Base-by-base conservation (phyloP, 192 early-diverging fungal species). In the Spizellomyces punctatus region DNA sequence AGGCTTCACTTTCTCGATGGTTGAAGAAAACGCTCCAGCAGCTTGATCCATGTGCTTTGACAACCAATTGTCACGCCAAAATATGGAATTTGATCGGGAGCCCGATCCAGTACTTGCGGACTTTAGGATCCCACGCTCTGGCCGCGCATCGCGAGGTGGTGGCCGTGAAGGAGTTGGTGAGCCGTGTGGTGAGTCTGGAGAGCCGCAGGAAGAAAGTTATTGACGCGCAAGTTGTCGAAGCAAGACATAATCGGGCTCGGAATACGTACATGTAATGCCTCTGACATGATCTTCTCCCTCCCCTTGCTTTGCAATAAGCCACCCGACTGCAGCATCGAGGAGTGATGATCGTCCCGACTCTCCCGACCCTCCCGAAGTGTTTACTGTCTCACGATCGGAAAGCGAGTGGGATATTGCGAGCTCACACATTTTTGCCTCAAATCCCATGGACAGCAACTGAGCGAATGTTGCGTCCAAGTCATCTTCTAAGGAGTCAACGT, bases 401-500 rank as follows among this genome's bases (percentile, higher is more conserved):
- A 73, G n/a, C 10, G n/a, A 12, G 44, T 75, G 73, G 27, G 63
- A 21, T 12, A 78, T 63, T 6, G 77, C 77, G 5, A 75, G 10
- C 54, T 75, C 66, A 41, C 66, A 67, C 60, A 27, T 47, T n/a
- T 74, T 47, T 9, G 49, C 19, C n/a, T 78, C 77, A 70, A 78
- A 78, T 21, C 77, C 77, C 72, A 78, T 75, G 6, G 66, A 19
- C 6, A 74, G 44, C 21, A 78, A 58, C 17, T 69, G 72, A 12
- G 73, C 77, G 12, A 75, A 71, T 6, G 60, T 61, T 14, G 66
- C 46, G 27, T 78, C 72, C 14, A 67, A 66, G 27, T 75, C 76
- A 8, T 73, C 69, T 12, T 17, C 54, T 56, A 22, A n/a, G 54
- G n/a, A 22, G 54, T 56, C 54, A 22, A 19, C 22, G 7, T n/a